phyloP scores from a whole-genome alignment of 805 yeast genomes.

The Kuraishia ogatae region DNA sequence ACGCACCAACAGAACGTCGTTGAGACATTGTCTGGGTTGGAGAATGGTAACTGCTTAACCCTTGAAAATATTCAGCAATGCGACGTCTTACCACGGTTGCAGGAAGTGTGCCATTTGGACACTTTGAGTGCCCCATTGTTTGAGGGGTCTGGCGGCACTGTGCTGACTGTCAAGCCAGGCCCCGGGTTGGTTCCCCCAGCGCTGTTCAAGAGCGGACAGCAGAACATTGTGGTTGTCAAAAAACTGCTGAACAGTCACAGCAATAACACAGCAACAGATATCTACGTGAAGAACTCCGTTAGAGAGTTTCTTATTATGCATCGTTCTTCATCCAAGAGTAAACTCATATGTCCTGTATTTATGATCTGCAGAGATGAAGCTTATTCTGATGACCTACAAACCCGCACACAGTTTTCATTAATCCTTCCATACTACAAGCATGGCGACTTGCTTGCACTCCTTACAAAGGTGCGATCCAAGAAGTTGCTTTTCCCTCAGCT shows the following conservation, averaged over 20 bases:
- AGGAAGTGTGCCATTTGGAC: not conserved
- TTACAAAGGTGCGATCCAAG: conserved; percentile 29
- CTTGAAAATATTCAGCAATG: not conserved
- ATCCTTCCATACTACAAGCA: conserved; percentile 32
- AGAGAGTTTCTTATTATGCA: conserved; percentile 19
- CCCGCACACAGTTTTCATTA: conserved; percentile 19
- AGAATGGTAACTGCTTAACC: not conserved
- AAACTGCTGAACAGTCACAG: not conserved
- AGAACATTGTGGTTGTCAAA: conserved; percentile 4
- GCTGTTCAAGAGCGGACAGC: not conserved
- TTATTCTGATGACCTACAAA: conserved; percentile 1
- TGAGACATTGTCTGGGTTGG: not conserved
- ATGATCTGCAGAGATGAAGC: conserved; percentile 6
- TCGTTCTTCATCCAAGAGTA: conserved; percentile 1
- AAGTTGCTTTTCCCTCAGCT: conserved; percentile 22
- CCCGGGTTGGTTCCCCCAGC: not conserved
- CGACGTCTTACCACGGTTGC: not conserved
- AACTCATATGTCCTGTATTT: conserved; percentile 5
- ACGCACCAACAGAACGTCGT: not conserved
- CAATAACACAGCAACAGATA: not conserved
- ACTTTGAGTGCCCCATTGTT: not conserved
- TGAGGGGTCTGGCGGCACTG: conserved; percentile 21
- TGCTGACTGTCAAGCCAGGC: conserved; percentile 12
- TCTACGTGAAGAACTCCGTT: conserved; percentile 12
- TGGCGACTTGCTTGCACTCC: conserved; percentile 38